Evolutionary conservation across 495 filamentous ascomycete species (phyloP).

Genomic region (Penicillium riverlandense): DNA sequence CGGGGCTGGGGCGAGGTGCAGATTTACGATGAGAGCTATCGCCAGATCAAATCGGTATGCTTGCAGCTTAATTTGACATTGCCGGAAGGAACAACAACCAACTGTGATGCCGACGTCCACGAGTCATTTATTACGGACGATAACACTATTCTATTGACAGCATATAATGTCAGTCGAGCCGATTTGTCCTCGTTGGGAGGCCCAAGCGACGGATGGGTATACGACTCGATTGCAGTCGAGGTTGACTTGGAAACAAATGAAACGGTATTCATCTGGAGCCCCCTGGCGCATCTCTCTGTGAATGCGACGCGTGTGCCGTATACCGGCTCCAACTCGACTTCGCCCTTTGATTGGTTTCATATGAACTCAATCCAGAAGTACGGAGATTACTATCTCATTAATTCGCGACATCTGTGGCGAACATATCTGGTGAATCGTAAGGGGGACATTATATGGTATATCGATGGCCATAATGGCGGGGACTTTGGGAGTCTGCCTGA

Average conservation of each 20-base stretch:
- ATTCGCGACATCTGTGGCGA: conserved; percentile 19
- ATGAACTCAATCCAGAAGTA: conserved; percentile 22
- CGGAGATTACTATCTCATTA: conserved; percentile 20
- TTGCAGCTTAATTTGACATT: not conserved
- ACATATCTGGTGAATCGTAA: conserved; percentile 15
- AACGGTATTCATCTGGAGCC: conserved; percentile 16
- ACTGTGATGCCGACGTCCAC: conserved; percentile 15
- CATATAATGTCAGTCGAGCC: conserved; percentile 30
- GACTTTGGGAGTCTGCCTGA: conserved; percentile 23
- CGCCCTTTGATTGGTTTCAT: conserved; percentile 25
- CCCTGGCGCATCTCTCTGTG: conserved; percentile 8
- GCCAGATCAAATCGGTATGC: not conserved
- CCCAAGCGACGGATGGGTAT: conserved; percentile 31
- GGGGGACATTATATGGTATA: conserved; percentile 21
- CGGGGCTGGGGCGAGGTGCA: not conserved
- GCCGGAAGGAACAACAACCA: not conserved
- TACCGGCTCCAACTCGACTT: conserved; percentile 2
- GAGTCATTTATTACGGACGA: conserved; percentile 27
- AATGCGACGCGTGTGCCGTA: conserved; percentile 1
- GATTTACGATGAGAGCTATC: not conserved
- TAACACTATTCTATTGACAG: conserved; percentile 35
- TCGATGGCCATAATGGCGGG: conserved; percentile 24
- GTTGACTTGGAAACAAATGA: conserved; percentile 20
- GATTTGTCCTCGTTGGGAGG: conserved; percentile 32
- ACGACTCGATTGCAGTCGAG: conserved; percentile 34